Percentiles rank a stretch among this genome's conserved stretches.
These are phyloP conservation scores for Penicillium waksmanii DNA, from an alignment of 495 filamentous ascomycete species.

Conservation along the genomic window DNA sequence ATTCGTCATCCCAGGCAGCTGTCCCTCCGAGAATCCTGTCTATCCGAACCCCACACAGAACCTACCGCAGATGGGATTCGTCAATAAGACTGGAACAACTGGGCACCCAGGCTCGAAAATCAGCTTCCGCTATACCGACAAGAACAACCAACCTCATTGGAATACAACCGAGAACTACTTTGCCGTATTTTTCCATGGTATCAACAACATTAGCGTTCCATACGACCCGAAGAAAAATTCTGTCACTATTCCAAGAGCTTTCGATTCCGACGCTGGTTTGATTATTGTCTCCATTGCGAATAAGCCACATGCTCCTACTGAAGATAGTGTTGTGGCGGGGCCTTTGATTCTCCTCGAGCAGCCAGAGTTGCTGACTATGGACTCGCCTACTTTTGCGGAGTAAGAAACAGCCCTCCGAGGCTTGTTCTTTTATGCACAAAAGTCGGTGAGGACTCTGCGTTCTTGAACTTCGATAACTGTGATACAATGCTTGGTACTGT, in stretches of 20 bases:
- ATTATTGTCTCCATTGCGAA: slow-evolving; percentile 51
- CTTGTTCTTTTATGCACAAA: too few species aligned
- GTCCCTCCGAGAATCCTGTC: slow-evolving; percentile 50
- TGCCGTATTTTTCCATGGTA: slow-evolving; percentile 57
- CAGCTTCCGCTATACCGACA: slow-evolving; percentile 45
- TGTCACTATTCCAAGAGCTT: slow-evolving; percentile 46
- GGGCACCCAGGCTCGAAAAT: slow-evolving; percentile 49
- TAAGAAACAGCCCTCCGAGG: too few species aligned
- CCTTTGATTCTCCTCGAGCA: slow-evolving; percentile 47
- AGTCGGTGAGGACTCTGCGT: too few species aligned
- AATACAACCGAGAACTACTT: slow-evolving; percentile 37
- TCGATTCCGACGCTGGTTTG: slow-evolving; percentile 49
- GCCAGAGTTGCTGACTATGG: slow-evolving; percentile 20
- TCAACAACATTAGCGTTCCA: slow-evolving; percentile 49
- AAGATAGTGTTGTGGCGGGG: slow-evolving; percentile 46
- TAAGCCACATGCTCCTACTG: slow-evolving; percentile 46
- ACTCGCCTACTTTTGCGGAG: background rate
- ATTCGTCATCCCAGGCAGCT: slow-evolving; percentile 53
- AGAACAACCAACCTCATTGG: slow-evolving; percentile 17
- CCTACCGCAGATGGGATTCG: slow-evolving; percentile 43
- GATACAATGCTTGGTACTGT: too few species aligned
- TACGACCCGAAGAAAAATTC: slow-evolving; percentile 42
- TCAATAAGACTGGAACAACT: slow-evolving; percentile 35
- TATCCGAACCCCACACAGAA: slow-evolving; percentile 51
- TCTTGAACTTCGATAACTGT: too few species aligned